A percentile compares a stretch with the other conserved stretches of the same genome.
phyloP scores from a whole-genome alignment of 2,329 filamentous ascomycete species.

The Knufia fluminis region DNA sequence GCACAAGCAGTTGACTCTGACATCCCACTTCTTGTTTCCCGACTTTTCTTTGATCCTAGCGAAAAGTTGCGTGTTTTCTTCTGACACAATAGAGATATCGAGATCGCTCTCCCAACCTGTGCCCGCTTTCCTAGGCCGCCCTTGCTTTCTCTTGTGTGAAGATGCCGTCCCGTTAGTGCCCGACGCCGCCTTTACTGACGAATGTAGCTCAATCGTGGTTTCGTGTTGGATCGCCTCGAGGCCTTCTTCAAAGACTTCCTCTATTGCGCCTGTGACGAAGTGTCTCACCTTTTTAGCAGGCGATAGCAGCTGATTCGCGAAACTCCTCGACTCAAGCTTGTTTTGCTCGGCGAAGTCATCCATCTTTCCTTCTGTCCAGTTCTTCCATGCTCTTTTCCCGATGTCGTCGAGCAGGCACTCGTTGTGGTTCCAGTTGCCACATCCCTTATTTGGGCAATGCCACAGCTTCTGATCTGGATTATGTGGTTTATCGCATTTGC shows the following conservation, averaged over 20 bases:
- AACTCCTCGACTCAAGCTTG: neutral
- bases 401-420: slow-evolving; percentile 52
- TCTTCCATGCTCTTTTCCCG: neutral
- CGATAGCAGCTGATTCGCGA: neutral
- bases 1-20: slow-evolving; percentile 32
- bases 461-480: slow-evolving; percentile 54
- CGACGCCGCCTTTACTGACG: neutral
- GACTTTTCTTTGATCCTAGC: slow-evolving; percentile 11
- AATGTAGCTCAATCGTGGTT: neutral
- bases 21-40: slow-evolving; percentile 30
- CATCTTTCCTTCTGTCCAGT: neutral
- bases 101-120: neutral
- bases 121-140: slow-evolving; percentile 6
- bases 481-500: slow-evolving; percentile 51
- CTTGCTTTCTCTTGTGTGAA: neutral
- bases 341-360: neutral
- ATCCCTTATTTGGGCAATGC: slow-evolving; percentile 46
- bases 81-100: neutral
- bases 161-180: neutral
- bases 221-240: neutral
- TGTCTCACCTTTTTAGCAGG: neutral
- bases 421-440: slow-evolving; percentile 55
- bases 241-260: neutral
- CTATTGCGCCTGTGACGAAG: neutral
- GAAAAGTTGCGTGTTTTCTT: slow-evolving; percentile 12